Percentiles rank a stretch among this genome's conserved stretches.
Evolutionary conservation across 495 filamentous ascomycete species (phyloP).

Genomic region (Penicillium longicatenatum): DNA sequence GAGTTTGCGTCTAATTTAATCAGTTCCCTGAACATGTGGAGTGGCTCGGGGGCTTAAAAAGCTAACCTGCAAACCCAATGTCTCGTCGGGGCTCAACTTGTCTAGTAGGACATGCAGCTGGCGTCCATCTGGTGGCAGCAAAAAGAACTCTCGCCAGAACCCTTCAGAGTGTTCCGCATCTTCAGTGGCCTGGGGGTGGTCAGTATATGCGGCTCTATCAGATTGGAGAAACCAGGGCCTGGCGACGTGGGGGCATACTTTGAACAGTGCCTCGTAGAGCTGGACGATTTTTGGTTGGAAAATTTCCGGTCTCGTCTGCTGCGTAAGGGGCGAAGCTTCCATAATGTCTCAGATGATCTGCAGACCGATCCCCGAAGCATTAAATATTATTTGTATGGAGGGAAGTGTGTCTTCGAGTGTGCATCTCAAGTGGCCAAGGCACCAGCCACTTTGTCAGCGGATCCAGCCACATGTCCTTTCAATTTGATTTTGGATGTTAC

Average conservation of each 20-base stretch:
- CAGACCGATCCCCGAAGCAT: slow-evolving; percentile 16
- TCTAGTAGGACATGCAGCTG: slow-evolving; percentile 68
- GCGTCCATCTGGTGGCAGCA: slow-evolving; percentile 73
- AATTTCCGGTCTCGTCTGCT: slow-evolving; percentile 84
- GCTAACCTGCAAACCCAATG: slow-evolving; percentile 71
- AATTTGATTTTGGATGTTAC: neutral
- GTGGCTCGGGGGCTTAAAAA: neutral
- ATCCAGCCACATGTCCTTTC: slow-evolving; percentile 38
- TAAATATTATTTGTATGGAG: slow-evolving; percentile 4
- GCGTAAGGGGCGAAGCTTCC: slow-evolving; percentile 91
- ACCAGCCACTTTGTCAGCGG: slow-evolving; percentile 38
- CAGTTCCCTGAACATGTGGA: slow-evolving; percentile 16
- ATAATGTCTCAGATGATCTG: slow-evolving; percentile 48
- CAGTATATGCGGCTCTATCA: slow-evolving; percentile 10
- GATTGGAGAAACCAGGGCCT: neutral
- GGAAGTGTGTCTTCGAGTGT: slow-evolving; percentile 15
- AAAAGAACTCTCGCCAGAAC: slow-evolving; percentile 96
- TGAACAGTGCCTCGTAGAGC: slow-evolving; percentile 86
- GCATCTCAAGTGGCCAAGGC: slow-evolving; percentile 17
- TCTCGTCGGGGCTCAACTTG: slow-evolving; percentile 67
- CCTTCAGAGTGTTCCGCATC: slow-evolving; percentile 76
- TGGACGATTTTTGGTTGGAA: slow-evolving; percentile 93
- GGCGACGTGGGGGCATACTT: slow-evolving; percentile 52
- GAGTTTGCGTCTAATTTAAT: slow-evolving; percentile 61
- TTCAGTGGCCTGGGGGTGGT: slow-evolving; percentile 12